Base-by-base conservation (phyloP, 345 rosid species). In the Litchi chinensis region DNA sequence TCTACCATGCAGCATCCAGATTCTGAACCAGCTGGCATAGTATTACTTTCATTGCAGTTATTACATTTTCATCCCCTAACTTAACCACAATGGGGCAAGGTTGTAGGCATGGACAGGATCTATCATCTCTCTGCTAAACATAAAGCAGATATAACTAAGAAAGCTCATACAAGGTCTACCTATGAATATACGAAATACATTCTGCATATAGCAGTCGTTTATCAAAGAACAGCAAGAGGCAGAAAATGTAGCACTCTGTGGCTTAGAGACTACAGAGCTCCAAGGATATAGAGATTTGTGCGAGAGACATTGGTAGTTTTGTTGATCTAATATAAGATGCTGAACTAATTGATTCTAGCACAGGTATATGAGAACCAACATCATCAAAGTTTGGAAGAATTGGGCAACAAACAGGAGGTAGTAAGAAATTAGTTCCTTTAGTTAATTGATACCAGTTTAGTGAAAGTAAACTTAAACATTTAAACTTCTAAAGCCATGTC, bases 391-490 rank as follows among this genome's bases (percentile, higher is more conserved):
- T 26, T n/a, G 19, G 57, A 65, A 60, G 56, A 57, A 43, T 26
- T 18, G 2, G 2, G 19, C 12, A 66, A 24, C 44, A 46, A 65
- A 4, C 13, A 56, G 46, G 65, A 46, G 52, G 46, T 41, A 39
- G 63, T 2, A 12, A 28, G 77, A 39, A 73, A 24, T 26, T 65
- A 19, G 72, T 56, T 37, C 68, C 37, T 56, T 52, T 32, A 8
- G 54, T 16, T 66, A 21, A 79, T 57, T 79, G 69, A 59, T 37
- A 24, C 44, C 71, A 21, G 10, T 64, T n/a, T 60, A 15, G 41
- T 54, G 13, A 18, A 37, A 62, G 52, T 74, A 28, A 9, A 18
- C 13, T 57, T 64, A 32, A 32, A 32, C 37, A 3, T 3, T 46
- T 39, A 13, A 21, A 13, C 7, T 54, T 50, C 3, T 16, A 52